phyloP scores from a whole-genome alignment of 139 green algal genomes.

The Spirogloea muscicola region DNA sequence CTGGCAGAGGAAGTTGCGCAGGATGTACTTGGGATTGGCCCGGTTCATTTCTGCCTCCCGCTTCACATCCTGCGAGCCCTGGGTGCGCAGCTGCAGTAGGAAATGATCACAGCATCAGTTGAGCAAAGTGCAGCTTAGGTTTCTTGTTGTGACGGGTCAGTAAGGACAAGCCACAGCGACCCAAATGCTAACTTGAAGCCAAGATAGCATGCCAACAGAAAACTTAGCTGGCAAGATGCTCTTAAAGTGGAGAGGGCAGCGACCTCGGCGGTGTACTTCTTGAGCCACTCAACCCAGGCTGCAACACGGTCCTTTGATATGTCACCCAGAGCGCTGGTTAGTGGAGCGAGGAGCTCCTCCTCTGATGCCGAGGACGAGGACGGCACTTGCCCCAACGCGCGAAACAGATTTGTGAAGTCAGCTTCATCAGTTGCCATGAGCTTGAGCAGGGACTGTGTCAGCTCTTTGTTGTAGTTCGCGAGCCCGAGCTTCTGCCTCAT shows the following conservation, averaged over 20 bases:
- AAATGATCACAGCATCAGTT: too few species aligned
- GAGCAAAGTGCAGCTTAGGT: too few species aligned
- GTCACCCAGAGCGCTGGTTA: constrained; percentile 2
- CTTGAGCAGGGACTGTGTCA: constrained; percentile 4
- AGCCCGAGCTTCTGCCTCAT: constrained; percentile 40
- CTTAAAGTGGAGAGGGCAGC: too few species aligned
- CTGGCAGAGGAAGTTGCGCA: constrained; percentile 54
- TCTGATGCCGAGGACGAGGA: too few species aligned
- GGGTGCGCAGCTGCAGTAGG: too few species aligned
- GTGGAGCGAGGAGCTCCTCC: constrained; percentile 5
- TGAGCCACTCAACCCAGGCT: constrained; percentile 23
- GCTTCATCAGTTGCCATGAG: constrained; percentile 23
- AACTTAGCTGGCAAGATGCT: too few species aligned
- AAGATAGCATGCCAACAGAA: too few species aligned
- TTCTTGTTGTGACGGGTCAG: too few species aligned
- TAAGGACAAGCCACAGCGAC: too few species aligned
- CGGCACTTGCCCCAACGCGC: background rate
- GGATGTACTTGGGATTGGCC: constrained; percentile 49
- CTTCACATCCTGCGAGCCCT: constrained; percentile 29
- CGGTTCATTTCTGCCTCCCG: constrained; percentile 41
- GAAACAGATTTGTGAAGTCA: constrained; percentile 48
- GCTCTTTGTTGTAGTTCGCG: constrained; percentile 22
- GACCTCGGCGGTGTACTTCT: constrained; percentile 9
- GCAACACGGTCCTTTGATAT: background rate
- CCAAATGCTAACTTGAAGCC: too few species aligned